Evolutionary conservation across 331 rosid genomes (phyloP).

Genomic region (Rosa hybrid): DNA sequence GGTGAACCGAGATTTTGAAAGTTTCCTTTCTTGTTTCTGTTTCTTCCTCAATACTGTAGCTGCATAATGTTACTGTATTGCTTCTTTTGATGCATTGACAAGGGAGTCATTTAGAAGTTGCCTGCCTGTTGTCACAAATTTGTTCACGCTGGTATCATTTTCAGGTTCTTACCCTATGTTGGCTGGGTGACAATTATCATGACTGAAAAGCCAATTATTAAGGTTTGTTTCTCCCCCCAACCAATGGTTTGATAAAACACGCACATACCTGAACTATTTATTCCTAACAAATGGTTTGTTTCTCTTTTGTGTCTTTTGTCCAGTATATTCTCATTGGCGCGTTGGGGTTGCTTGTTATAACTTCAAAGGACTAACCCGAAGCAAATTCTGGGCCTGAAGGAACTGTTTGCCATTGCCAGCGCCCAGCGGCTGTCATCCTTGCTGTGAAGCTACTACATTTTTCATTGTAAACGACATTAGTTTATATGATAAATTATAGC

Average conservation of each 20-base stretch:
- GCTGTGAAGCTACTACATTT: slow-evolving; percentile 24
- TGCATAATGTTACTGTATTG: not conserved
- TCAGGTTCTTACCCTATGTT: slow-evolving; percentile 85
- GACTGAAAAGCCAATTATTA: slow-evolving; percentile 85
- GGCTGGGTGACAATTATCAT: slow-evolving; percentile 90
- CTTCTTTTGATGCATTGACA: not conserved
- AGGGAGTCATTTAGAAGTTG: not conserved
- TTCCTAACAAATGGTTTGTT: not conserved
- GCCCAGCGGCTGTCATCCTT: slow-evolving; percentile 17
- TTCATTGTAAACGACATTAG: slow-evolving; percentile 19
- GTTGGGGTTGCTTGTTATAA: slow-evolving; percentile 78
- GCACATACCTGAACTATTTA: not conserved
- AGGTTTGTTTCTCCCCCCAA: slow-evolving; percentile 45
- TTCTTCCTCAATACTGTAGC: not conserved
- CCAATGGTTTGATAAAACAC: not conserved
- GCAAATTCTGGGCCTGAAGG: slow-evolving; percentile 11
- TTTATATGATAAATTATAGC: slow-evolving; percentile 28
- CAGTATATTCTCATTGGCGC: slow-evolving; percentile 84
- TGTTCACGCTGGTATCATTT: slow-evolving; percentile 24
- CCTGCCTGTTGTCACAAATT: not conserved
- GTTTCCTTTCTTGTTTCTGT: not conserved
- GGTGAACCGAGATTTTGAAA: not conserved
- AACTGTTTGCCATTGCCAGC: not conserved
- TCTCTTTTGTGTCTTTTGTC: slow-evolving; percentile 32
- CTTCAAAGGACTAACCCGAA: slow-evolving; percentile 62